These are phyloP conservation scores for Pascua guehoae DNA, from an alignment of 1,284 basidiomycete genomes.

Conservation along the genomic window DNA sequence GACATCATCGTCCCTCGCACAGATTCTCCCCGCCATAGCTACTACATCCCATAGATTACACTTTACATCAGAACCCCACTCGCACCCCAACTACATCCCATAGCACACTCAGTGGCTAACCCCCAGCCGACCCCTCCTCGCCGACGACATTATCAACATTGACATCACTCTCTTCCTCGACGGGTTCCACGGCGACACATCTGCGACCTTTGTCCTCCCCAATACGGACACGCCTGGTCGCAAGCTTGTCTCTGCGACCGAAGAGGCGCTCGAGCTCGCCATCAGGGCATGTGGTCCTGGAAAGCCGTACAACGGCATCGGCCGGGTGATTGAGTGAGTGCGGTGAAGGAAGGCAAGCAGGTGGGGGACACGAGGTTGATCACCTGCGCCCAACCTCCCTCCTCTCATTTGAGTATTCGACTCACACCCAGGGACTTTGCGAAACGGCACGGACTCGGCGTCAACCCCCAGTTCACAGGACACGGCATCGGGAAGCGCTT, in stretches of 20 bases:
- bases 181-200: conserved; percentile 83
- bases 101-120: not conserved
- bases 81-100: not conserved
- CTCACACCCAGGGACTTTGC: conserved; percentile 43
- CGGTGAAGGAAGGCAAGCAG: no score
- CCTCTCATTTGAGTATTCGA: not conserved
- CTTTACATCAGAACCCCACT: no score
- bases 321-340: conserved; percentile 65
- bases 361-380: no score
- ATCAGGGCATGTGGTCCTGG: conserved; percentile 76
- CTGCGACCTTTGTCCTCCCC: conserved; percentile 72
- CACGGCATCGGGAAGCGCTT: conserved; percentile 85
- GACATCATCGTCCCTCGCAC: no score
- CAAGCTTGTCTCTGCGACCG: conserved; percentile 62
- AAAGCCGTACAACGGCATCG: conserved; percentile 67
- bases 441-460: conserved; percentile 54
- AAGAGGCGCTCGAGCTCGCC: conserved; percentile 65
- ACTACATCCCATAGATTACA: no score
- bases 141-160: conserved; percentile 79
- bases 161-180: conserved; percentile 75
- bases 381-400: not conserved
- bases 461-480: conserved; percentile 62
- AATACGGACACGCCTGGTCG: conserved; percentile 65
- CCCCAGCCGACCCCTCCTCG: conserved; percentile 66
- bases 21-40: no score